Evolutionary conservation across 208 protist genomes (phyloP), one percentile per base, ranked within the genome.

Genomic region (Porcisia deanei): DNA sequence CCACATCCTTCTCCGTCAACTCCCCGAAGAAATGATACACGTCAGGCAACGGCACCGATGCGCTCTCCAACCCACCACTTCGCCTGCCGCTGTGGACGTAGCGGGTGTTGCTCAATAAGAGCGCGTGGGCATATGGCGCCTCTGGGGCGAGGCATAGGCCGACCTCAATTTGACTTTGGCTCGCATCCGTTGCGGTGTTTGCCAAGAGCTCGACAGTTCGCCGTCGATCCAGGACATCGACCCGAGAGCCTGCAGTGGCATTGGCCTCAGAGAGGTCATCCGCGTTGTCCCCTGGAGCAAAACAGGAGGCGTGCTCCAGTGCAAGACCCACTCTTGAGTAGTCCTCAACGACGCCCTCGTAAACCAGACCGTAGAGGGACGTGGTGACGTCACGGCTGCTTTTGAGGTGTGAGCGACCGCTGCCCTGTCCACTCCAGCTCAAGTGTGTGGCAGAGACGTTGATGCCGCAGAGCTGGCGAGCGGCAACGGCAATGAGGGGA

Each of bases 301-400:
- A 45, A n/a, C 77, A 76, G 22, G 63, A 52, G 25, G 59, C 12
- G 45, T 88, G 83, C 77, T 94, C 88, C 22, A 91, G 84, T 20
- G 89, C 70, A 18, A 94, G 76, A 37, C 85, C 81, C 30, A 91
- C 78, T 1, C 76, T 82, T 8, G 80, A 81, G 73, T 84, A 94
- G 76, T 95, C 89, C 55, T 84, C 80, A 53, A 78, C 81, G 10
- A 97, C 73, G 1, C 93, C 93, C 34, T 83, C 52, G 64, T 97
- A 97, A 1, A 76, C 49, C 30, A 94, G 58, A 34, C 66, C 65
- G 76, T 94, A 95, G 41, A 78, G 59, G 2, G 78, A 77, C 20
- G 59, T 43, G 25, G 72, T 54, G 52, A 82, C 60, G 68, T 43
- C 54, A 60, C 54, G n/a, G 61, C 72, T 75, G 34, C 64, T 53